Percentiles rank a stretch among this genome's conserved stretches.
Conservation (phyloP, 768 basidiomycete genomes). For the Psilocybe subaeruginosa region DNA sequence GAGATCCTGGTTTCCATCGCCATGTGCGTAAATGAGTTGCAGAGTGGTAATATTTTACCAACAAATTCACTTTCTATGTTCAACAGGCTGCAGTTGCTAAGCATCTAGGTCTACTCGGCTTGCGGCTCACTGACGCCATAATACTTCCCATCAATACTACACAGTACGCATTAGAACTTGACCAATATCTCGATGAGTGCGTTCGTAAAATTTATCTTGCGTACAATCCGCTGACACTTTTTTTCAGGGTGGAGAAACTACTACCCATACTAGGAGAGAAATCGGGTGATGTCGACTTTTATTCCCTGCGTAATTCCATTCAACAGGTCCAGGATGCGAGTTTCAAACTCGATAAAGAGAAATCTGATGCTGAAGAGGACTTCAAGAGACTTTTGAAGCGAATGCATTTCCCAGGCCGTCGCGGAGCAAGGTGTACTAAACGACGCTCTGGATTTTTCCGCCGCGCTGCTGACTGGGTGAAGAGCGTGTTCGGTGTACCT, state of each 20-base stretch:
- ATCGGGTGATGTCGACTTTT: conserved; percentile 37
- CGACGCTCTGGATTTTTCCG: conserved; percentile 22
- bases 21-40: conserved; percentile 49
- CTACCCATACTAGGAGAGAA: conserved; percentile 26
- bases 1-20: conserved; percentile 74
- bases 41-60: background rate
- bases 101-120: conserved; percentile 61
- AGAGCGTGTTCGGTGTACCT: conserved; percentile 40
- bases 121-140: conserved; percentile 67
- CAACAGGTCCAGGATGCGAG: conserved; percentile 51
- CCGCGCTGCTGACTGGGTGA: conserved; percentile 36
- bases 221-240: background rate
- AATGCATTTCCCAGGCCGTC: conserved; percentile 30
- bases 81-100: conserved; percentile 68
- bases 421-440: conserved; percentile 25
- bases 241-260: conserved; percentile 53
- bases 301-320: conserved; percentile 49
- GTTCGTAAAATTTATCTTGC: conserved; percentile 16
- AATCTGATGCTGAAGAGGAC: conserved; percentile 52
- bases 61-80: background rate
- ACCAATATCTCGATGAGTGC: conserved; percentile 62
- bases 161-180: conserved; percentile 71
- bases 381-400: conserved; percentile 50
- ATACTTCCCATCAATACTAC: conserved; percentile 78
- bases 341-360: conserved; percentile 60